Evolutionary conservation across 441 rosid species (phyloP), one percentile per base, ranked within the genome.

Genomic region (Corymbia calophylla): DNA sequence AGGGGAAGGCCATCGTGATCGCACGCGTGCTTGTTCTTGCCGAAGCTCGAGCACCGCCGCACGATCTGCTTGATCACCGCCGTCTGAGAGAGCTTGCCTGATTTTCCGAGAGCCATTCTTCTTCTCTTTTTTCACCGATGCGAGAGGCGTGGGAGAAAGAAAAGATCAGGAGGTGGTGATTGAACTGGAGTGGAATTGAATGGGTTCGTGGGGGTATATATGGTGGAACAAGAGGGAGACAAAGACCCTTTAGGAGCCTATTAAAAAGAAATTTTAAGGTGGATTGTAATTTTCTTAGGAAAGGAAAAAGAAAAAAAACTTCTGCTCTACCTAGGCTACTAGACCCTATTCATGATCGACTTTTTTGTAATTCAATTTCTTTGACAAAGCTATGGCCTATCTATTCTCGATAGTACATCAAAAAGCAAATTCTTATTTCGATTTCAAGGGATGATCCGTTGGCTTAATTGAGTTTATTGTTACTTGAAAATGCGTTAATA

Each of bases 1-100:
- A 62, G 9, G 25, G 89, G 88, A 48, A 82, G 89, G 62, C 87
- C 87, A 29, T 73, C 56, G 29, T 87, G 19, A 21, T 87, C 87
- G 48, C 56, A 55, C 44, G 62, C 18, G 54, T 55, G 68, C 25
- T 55, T 86, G n/a, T 64, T 90, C 88, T 88, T 90, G 3, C 91
- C 91, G 25, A 90, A 58, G 88, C 86, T 88, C 27, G 91, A 90
- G 86, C 91, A 90, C 87, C 89, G 68, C 86, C 55, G 85, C 54
- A 90, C 64, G 77, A 90, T 90, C 85, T 90, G 91, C 91, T 87
- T 90, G 85, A 90, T 53, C 27, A 55, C 54, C 44, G 55, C 13
- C 58, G 89, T 47, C n/a, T 90, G 91, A 4, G 87, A 49, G 53
- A 87, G 82, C 88, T 88, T 90, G 87, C 55, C 77, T 35, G 89